Percentiles rank a stretch among this genome's conserved stretches.
These are phyloP conservation scores for Alisma plantagoaquatica DNA, from an alignment of 106 monocot genomes.

Conservation along the genomic window DNA sequence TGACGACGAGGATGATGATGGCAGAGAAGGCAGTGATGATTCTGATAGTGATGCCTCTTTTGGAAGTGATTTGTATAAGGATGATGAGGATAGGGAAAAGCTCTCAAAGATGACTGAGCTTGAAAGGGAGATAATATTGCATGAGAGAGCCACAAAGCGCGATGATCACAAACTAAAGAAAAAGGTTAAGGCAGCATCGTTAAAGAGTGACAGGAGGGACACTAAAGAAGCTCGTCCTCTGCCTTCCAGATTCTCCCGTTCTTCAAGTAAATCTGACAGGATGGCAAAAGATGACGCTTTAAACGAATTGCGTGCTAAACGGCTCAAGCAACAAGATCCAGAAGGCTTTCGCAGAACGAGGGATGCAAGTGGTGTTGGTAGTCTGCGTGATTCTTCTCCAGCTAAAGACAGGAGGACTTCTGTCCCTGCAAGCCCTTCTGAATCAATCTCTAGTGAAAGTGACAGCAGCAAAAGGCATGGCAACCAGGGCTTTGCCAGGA, in stretches of 20 bases:
- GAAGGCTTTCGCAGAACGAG: conserved; percentile 45
- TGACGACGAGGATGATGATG: conserved; percentile 31
- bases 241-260: conserved; percentile 41
- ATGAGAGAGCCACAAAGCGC: conserved; percentile 45
- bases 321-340: conserved; percentile 72
- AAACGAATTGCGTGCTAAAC: conserved; percentile 58
- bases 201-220: conserved; percentile 34
- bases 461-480: conserved; percentile 12
- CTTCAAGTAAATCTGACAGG: conserved; percentile 39
- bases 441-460: conserved; percentile 45
- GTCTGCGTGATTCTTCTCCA: conserved; percentile 29
- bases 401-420: conserved; percentile 24
- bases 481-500: conserved; percentile 2
- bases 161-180: conserved; percentile 66
- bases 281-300: conserved; percentile 50
- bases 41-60: conserved; percentile 66
- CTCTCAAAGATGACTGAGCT: conserved; percentile 62
- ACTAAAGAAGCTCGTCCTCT: conserved; percentile 37
- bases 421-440: conserved; percentile 21
- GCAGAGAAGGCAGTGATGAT: conserved; percentile 34
- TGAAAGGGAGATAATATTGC: conserved; percentile 77
- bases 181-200: conserved; percentile 48
- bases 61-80: conserved; percentile 85
- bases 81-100: conserved; percentile 75
- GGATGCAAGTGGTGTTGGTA: conserved; percentile 14